These are phyloP conservation scores for Biscogniauxia mediterranea DNA, from an alignment of 2,329 filamentous ascomycete species.

Conservation along the genomic window DNA sequence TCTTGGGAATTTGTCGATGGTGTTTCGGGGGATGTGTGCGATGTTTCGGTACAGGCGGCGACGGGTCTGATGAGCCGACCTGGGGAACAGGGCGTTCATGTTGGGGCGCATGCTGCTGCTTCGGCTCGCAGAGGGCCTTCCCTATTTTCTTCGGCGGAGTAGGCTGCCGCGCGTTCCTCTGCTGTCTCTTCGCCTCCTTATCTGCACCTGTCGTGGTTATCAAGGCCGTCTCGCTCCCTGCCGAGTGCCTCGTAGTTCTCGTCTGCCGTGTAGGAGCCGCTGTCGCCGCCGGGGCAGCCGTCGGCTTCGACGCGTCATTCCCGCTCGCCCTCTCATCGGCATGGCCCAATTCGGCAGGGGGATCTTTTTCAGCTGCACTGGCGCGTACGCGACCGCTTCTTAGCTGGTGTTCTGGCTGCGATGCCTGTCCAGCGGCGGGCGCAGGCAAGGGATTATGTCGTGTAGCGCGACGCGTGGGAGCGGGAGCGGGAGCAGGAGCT, in stretches of 20 bases:
- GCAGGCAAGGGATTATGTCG: slow-evolving; percentile 22
- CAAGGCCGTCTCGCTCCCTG: background rate
- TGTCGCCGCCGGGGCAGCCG: background rate
- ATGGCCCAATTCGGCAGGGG: slow-evolving; percentile 2
- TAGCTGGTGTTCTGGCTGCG: slow-evolving; percentile 22
- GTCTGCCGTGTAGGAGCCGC: slow-evolving; percentile 9
- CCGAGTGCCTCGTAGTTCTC: slow-evolving; percentile 14
- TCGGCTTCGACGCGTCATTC: slow-evolving; percentile 18
- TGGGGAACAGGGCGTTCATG: background rate
- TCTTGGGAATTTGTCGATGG: background rate
- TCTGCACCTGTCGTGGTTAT: background rate
- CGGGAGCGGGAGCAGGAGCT: slow-evolving; percentile 1
- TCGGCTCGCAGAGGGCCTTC: background rate
- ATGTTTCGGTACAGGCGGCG: background rate
- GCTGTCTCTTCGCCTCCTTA: background rate
- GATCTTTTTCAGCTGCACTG: slow-evolving; percentile 8
- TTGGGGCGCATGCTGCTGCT: background rate
- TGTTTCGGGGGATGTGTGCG: background rate
- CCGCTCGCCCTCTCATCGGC: slow-evolving; percentile 4
- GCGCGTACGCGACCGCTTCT: slow-evolving; percentile 30
- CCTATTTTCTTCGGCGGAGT: slow-evolving; percentile 1
- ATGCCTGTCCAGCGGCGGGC: background rate
- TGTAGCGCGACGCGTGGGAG: slow-evolving; percentile 28
- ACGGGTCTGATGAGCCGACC: background rate
- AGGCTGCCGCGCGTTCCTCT: slow-evolving; percentile 14